Conservation (phyloP, 164 flowering plant species). For the Stephania japonica region DNA sequence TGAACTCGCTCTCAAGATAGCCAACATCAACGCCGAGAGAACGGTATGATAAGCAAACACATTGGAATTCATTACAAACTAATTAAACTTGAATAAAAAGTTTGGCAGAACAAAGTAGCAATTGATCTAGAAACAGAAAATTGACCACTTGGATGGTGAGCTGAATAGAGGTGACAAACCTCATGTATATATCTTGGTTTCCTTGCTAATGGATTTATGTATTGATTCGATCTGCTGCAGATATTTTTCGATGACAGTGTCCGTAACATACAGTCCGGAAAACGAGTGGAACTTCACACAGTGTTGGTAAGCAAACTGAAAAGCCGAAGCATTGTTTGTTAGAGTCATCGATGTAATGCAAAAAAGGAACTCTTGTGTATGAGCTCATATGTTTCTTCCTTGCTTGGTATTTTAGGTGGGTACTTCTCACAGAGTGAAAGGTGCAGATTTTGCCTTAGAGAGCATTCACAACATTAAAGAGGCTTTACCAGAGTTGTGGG, state of each 20-base stretch:
- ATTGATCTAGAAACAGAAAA: too few relatives aligned
- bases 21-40: constrained; percentile 56
- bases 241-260: constrained; percentile 90
- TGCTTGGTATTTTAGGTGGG: constrained; percentile 53
- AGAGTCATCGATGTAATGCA: neutral
- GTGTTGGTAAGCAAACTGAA: constrained; percentile 54
- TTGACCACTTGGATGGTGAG: too few relatives aligned
- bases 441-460: constrained; percentile 84
- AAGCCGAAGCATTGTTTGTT: neutral
- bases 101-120: neutral
- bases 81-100: neutral
- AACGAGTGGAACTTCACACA: constrained; percentile 66
- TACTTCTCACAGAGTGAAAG: constrained; percentile 46
- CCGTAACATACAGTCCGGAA: constrained; percentile 74
- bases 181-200: too few relatives aligned
- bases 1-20: constrained; percentile 59
- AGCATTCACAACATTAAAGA: constrained; percentile 89
- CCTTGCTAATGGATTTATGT: too few relatives aligned
- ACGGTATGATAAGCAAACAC: constrained; percentile 46
- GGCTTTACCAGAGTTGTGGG: constrained; percentile 91
- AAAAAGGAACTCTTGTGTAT: neutral
- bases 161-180: too few relatives aligned
- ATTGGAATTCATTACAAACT: neutral
- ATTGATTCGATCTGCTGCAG: constrained; percentile 32
- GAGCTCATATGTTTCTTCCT: neutral